phyloP scores from a whole-genome alignment of 495 filamentous ascomycete genomes.

The Penicillium steckii region DNA sequence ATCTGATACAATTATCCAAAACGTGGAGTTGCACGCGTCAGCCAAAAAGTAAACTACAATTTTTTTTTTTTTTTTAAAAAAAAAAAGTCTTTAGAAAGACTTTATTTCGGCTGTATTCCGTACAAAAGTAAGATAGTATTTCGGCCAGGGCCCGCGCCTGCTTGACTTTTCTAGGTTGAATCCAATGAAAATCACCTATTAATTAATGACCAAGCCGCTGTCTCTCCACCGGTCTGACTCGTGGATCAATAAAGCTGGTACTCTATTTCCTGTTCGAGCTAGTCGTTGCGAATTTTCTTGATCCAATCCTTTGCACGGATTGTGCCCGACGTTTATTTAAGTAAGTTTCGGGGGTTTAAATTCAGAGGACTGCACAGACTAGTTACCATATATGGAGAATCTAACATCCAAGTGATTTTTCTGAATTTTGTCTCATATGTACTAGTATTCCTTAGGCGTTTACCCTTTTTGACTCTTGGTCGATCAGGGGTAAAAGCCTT shows the following conservation, averaged over 20 bases:
- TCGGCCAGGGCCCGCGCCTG: neutral
- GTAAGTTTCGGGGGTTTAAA: neutral
- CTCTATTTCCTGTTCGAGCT: neutral
- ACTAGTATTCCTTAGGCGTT: neutral
- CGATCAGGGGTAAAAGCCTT: neutral
- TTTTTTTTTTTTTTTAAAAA: no score
- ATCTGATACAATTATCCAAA: neutral
- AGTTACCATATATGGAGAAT: no score
- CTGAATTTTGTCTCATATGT: no score
- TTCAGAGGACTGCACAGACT: no score
- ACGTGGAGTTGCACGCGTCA: neutral
- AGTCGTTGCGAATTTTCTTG: neutral
- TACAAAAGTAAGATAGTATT: no score
- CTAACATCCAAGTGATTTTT: no score
- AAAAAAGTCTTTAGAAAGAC: no score
- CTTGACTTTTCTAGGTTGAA: neutral
- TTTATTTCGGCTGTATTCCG: no score
- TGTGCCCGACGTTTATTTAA: neutral
- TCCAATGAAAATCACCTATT: neutral
- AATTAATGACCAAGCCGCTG: neutral
- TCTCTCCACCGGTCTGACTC: neutral
- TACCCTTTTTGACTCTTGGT: neutral
- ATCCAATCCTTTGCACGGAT: neutral
- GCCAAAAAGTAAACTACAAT: neutral
- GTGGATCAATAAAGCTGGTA: slow-evolving; percentile 1